Conservation (phyloP, 495 filamentous ascomycete genomes). For the Rusavskia elegans region DNA sequence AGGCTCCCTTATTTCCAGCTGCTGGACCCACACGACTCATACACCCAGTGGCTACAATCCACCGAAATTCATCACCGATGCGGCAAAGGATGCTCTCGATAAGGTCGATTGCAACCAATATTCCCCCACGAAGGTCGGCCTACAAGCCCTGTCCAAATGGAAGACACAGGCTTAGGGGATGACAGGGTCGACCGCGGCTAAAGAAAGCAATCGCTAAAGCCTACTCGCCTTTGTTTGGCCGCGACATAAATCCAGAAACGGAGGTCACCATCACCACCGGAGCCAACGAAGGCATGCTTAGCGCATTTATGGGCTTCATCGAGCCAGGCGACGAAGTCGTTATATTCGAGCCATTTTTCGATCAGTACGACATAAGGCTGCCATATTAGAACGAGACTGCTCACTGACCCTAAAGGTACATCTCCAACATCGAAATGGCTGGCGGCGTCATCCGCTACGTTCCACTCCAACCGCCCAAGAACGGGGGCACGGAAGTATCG, state of each 20-base stretch:
- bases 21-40: neutral
- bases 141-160: neutral
- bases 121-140: constrained; percentile 64
- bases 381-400: neutral
- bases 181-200: constrained; percentile 64
- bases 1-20: neutral
- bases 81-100: constrained; percentile 77
- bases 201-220: constrained; percentile 83
- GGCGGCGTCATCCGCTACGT: constrained; percentile 90
- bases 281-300: constrained; percentile 92
- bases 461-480: constrained; percentile 76
- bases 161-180: neutral
- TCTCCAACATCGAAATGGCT: constrained; percentile 94
- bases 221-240: constrained; percentile 73
- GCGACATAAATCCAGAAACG: constrained; percentile 66
- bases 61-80: constrained; percentile 76
- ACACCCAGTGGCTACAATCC: constrained; percentile 75
- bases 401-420: constrained; percentile 40
- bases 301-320: constrained; percentile 94
- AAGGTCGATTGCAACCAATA: constrained; percentile 98
- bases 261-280: constrained; percentile 93
- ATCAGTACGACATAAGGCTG: constrained; percentile 48
- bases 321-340: constrained; percentile 93
- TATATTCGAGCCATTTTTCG: constrained; percentile 96
- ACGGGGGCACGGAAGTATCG: constrained; percentile 62